phyloP scores from a whole-genome alignment of 2,329 filamentous ascomycete genomes.

The Dryadomyces sulphureus region DNA sequence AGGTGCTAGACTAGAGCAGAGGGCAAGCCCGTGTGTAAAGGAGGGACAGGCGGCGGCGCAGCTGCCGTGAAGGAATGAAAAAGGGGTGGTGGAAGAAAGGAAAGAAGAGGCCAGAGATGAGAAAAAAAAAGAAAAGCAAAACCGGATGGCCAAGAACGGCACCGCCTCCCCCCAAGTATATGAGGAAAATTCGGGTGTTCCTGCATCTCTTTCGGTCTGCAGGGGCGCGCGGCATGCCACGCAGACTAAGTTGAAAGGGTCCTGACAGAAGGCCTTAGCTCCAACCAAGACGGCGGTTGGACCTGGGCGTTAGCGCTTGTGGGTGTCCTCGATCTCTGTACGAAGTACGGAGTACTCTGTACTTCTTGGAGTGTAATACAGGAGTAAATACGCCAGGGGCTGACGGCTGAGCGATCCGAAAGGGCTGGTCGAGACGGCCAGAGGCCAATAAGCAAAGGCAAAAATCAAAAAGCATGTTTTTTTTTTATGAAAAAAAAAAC shows the following conservation, averaged over 20 bases:
- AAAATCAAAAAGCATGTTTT: too few relatives aligned
- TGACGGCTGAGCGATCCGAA: too few relatives aligned
- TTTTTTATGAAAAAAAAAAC: too few relatives aligned
- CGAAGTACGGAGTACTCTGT: too few relatives aligned
- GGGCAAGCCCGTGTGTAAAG: neutral
- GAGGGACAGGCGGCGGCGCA: neutral
- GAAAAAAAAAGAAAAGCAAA: neutral
- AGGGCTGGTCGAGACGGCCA: too few relatives aligned
- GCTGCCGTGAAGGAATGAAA: neutral
- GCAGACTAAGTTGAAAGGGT: neutral
- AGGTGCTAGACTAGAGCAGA: neutral
- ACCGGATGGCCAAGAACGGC: too few relatives aligned
- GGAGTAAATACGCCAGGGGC: too few relatives aligned
- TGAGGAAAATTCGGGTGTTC: neutral
- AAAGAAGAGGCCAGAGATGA: neutral
- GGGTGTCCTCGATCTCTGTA: neutral
- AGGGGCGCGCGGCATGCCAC: neutral
- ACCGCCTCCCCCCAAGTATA: too few relatives aligned
- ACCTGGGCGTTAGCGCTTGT: neutral
- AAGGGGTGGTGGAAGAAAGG: neutral
- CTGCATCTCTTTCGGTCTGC: neutral
- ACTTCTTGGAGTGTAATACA: neutral
- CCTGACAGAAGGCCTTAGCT: neutral
- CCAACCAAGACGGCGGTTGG: neutral
- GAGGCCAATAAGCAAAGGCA: too few relatives aligned